phyloP scores from a whole-genome alignment of 2,329 filamentous ascomycete genomes.

The Geoglossum cookeanum region DNA sequence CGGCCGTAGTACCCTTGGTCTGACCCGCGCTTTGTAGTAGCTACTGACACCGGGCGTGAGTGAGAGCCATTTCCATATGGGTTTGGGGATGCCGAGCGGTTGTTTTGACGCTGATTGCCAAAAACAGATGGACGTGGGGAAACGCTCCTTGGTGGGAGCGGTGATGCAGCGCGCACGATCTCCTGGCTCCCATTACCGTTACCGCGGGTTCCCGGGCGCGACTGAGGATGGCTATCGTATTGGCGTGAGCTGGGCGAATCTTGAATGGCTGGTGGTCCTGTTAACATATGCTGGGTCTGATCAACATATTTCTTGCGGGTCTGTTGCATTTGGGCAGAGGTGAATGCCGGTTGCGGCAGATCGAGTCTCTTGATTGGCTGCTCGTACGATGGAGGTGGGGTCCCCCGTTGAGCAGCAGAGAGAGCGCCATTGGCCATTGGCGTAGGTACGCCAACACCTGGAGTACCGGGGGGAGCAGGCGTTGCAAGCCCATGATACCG shows the following conservation, averaged over 20 bases:
- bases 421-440: slow-evolving; percentile 23
- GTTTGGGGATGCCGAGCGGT: slow-evolving; percentile 41
- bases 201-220: slow-evolving; percentile 40
- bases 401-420: slow-evolving; percentile 44
- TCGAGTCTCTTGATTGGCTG: slow-evolving; percentile 59
- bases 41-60: slow-evolving; percentile 20
- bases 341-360: slow-evolving; percentile 79
- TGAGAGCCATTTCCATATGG: slow-evolving; percentile 19
- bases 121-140: slow-evolving; percentile 42
- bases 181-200: slow-evolving; percentile 25
- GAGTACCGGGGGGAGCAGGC: slow-evolving; percentile 36
- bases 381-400: slow-evolving; percentile 77
- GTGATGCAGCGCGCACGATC: slow-evolving; percentile 37
- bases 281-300: slow-evolving; percentile 67
- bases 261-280: slow-evolving; percentile 13
- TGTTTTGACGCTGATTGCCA: slow-evolving; percentile 25
- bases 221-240: slow-evolving; percentile 21
- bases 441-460: slow-evolving; percentile 21
- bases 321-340: slow-evolving; percentile 87
- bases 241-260: slow-evolving; percentile 16
- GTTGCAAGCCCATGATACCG: slow-evolving; percentile 86
- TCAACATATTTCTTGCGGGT: slow-evolving; percentile 75
- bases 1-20: slow-evolving; percentile 13
- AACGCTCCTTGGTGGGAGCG: slow-evolving; percentile 35
- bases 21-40: slow-evolving; percentile 22